phyloP scores from a whole-genome alignment of 306 rosid genomes.

The Mimosa pudica region DNA sequence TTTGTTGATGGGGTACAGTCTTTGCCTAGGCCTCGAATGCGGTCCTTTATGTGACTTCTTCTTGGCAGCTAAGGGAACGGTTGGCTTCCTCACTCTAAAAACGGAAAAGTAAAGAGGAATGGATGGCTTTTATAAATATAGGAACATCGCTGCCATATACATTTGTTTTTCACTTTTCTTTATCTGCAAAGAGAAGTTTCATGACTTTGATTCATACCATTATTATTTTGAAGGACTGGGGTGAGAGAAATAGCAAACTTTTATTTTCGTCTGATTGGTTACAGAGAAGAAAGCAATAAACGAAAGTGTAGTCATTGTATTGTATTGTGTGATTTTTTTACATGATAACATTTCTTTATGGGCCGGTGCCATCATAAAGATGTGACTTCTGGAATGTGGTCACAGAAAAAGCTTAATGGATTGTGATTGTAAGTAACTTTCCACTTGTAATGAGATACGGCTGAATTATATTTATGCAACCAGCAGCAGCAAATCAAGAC shows the following conservation, averaged over 20 bases:
- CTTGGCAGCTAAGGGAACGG: not conserved
- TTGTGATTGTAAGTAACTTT: not conserved
- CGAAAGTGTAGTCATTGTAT: not conserved
- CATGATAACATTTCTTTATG: not conserved
- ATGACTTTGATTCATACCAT: not conserved
- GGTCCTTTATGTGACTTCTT: constrained; percentile 70
- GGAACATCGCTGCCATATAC: not conserved
- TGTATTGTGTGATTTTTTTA: not conserved
- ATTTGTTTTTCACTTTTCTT: not conserved
- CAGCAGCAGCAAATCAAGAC: constrained; percentile 11
- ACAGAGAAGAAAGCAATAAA: not conserved
- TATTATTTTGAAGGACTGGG: not conserved
- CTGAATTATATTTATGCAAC: not conserved
- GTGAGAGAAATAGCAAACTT: not conserved
- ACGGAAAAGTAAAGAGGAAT: not conserved
- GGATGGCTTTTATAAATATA: not conserved
- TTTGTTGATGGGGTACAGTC: constrained; percentile 95
- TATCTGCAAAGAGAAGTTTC: not conserved
- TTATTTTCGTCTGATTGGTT: not conserved
- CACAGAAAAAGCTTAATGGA: not conserved
- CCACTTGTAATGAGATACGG: not conserved
- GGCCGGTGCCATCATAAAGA: not conserved
- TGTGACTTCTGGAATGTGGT: not conserved
- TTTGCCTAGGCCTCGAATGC: constrained; percentile 81
- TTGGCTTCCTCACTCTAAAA: not conserved